Percentiles rank a stretch among this genome's conserved stretches.
These are phyloP conservation scores for Colletotrichum phormii DNA, from an alignment of 2,329 filamentous ascomycete genomes.

Conservation along the genomic window DNA sequence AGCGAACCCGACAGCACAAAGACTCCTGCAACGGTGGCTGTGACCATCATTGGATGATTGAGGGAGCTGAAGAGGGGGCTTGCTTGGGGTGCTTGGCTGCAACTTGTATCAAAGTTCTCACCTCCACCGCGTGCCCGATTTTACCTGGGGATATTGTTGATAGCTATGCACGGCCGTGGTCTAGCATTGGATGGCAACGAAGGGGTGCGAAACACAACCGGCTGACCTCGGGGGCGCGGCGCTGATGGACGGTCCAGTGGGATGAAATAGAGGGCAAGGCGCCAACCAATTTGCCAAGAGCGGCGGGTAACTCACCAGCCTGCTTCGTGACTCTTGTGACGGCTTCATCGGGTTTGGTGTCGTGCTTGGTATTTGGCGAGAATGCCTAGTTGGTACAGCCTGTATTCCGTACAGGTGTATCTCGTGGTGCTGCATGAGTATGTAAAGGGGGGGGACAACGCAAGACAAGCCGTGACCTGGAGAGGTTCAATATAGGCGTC, in stretches of 20 bases:
- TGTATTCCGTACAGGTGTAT: neutral
- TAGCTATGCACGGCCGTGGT: neutral
- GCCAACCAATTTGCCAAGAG: constrained; percentile 30
- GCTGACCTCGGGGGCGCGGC: neutral
- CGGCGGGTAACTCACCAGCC: constrained; percentile 22
- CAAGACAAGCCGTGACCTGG: neutral
- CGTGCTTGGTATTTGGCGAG: constrained; percentile 17
- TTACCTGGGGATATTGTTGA: neutral
- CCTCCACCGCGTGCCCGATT: neutral
- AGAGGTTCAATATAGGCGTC: neutral
- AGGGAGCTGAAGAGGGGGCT: too few relatives aligned
- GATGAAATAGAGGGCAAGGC: neutral
- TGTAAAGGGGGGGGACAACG: neutral
- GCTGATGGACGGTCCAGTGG: constrained; percentile 9
- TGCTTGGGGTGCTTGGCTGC: neutral
- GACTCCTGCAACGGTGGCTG: constrained; percentile 5
- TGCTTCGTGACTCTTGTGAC: constrained; percentile 21
- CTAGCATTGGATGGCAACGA: neutral
- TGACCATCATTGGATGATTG: neutral
- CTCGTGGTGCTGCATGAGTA: neutral
- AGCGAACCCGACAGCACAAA: neutral
- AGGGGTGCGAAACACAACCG: neutral
- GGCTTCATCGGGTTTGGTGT: constrained; percentile 17
- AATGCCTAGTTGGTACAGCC: neutral
- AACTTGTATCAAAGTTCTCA: neutral